These are phyloP conservation scores for Immersiporthe knoxdaviesiana DNA, from an alignment of 2,329 filamentous ascomycete species.

Conservation along the genomic window DNA sequence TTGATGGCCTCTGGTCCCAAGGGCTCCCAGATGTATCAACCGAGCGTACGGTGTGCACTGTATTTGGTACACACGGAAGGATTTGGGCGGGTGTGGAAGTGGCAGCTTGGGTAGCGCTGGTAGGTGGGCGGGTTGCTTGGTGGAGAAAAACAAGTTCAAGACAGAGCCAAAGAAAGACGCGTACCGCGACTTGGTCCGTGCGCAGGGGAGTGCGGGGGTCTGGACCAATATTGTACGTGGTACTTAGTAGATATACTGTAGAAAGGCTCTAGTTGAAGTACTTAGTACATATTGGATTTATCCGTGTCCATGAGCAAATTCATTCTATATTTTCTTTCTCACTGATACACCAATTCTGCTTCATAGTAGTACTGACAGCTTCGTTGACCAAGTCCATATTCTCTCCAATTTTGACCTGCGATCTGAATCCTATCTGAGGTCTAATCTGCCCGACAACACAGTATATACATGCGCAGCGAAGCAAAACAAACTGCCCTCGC, in stretches of 20 bases:
- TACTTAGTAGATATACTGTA: too few species aligned
- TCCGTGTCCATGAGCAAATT: background rate
- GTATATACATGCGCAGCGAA: background rate
- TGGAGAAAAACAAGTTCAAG: constrained; percentile 27
- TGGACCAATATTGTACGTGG: background rate
- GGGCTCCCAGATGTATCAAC: constrained; percentile 19
- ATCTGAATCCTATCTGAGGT: constrained; percentile 1
- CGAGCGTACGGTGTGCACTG: constrained; percentile 13
- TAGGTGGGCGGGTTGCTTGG: constrained; percentile 5
- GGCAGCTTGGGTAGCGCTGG: constrained; percentile 26
- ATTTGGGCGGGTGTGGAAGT: constrained; percentile 10
- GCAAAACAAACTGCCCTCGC: background rate
- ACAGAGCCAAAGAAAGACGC: constrained; percentile 15
- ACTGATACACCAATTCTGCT: background rate
- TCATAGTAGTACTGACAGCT: background rate
- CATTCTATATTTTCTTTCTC: background rate
- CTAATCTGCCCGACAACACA: constrained; percentile 2
- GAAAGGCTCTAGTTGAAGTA: background rate
- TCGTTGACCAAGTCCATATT: background rate
- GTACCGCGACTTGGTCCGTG: constrained; percentile 29
- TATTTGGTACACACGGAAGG: constrained; percentile 10
- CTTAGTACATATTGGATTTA: background rate
- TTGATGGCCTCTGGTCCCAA: background rate
- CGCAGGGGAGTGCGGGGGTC: background rate
- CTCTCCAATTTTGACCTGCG: background rate